phyloP scores from a whole-genome alignment of 768 basidiomycete genomes.

The Mycena olivaceomarginata region DNA sequence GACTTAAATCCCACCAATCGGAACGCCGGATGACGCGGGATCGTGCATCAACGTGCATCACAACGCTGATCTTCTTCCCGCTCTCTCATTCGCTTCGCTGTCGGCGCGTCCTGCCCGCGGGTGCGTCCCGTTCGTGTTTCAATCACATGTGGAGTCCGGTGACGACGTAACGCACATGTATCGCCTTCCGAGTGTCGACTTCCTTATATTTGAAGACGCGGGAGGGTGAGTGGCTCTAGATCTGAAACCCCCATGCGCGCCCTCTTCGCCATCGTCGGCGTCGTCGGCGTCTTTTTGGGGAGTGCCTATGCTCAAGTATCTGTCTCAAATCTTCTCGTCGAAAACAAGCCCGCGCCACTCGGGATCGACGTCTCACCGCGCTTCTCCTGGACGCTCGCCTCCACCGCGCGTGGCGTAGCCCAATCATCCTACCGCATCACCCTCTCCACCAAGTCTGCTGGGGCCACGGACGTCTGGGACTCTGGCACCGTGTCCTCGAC shows the following conservation, averaged over 20 bases:
- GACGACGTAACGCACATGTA: conserved; percentile 9
- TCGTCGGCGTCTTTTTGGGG: not conserved
- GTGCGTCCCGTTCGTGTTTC: not conserved
- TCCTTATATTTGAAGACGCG: not conserved
- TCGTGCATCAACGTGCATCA: too few relatives aligned
- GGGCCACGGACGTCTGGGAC: conserved; percentile 50
- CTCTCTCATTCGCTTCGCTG: too few relatives aligned
- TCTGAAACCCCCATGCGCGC: conserved; percentile 4
- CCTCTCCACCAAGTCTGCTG: conserved; percentile 45
- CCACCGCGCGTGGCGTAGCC: conserved; percentile 37
- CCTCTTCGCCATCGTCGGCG: conserved; percentile 9
- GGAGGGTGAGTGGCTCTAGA: too few relatives aligned
- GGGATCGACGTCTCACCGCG: conserved; percentile 53
- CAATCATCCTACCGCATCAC: conserved; percentile 52
- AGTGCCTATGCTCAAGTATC: conserved; percentile 17
- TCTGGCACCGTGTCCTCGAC: conserved; percentile 48
- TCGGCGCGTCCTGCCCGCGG: too few relatives aligned
- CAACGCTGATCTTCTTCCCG: too few relatives aligned
- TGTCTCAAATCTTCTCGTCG: conserved; percentile 43
- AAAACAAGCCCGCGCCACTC: conserved; percentile 48
- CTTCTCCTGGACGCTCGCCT: conserved; percentile 53
- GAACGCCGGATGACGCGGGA: too few relatives aligned
- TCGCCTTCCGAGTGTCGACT: not conserved
- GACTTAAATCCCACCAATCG: too few relatives aligned
- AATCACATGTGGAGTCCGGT: not conserved